Evolutionary conservation across 2,329 filamentous ascomycete genomes (phyloP).

Genomic region (Coleophoma crateriformis): DNA sequence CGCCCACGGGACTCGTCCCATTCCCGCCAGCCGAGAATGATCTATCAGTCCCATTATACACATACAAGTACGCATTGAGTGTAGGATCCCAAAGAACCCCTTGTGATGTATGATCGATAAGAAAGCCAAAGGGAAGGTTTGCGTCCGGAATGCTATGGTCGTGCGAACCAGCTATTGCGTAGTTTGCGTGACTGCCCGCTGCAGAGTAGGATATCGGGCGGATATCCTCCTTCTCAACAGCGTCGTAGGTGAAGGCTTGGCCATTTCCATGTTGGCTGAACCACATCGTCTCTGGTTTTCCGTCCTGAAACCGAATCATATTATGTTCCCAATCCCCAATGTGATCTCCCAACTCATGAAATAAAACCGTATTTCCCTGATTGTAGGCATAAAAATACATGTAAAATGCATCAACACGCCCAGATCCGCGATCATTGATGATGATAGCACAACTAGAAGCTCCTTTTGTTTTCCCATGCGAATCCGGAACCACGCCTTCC

Average conservation of each 20-base stretch:
- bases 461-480: constrained; percentile 40
- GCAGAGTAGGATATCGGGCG: constrained; percentile 53
- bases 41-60: constrained; percentile 33
- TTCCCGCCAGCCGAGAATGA: constrained; percentile 16
- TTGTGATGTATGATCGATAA: constrained; percentile 48
- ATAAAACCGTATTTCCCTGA: constrained; percentile 24
- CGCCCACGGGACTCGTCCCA: constrained; percentile 39
- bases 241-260: constrained; percentile 54
- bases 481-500: constrained; percentile 46
- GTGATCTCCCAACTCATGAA: constrained; percentile 36
- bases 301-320: constrained; percentile 58
- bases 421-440: constrained; percentile 50
- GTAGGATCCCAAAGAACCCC: constrained; percentile 57
- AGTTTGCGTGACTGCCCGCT: constrained; percentile 60
- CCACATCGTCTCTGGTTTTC: constrained; percentile 50
- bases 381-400: constrained; percentile 30
- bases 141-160: constrained; percentile 58
- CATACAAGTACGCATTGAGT: constrained; percentile 49
- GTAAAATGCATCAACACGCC: constrained; percentile 30
- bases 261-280: constrained; percentile 58
- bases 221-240: constrained; percentile 45
- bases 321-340: constrained; percentile 65
- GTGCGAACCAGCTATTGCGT: constrained; percentile 52
- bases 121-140: constrained; percentile 45
- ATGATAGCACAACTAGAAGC: constrained; percentile 48